These are phyloP conservation scores for Colletotrichum musicola DNA, from an alignment of 2,329 filamentous ascomycete genomes.

Conservation along the genomic window DNA sequence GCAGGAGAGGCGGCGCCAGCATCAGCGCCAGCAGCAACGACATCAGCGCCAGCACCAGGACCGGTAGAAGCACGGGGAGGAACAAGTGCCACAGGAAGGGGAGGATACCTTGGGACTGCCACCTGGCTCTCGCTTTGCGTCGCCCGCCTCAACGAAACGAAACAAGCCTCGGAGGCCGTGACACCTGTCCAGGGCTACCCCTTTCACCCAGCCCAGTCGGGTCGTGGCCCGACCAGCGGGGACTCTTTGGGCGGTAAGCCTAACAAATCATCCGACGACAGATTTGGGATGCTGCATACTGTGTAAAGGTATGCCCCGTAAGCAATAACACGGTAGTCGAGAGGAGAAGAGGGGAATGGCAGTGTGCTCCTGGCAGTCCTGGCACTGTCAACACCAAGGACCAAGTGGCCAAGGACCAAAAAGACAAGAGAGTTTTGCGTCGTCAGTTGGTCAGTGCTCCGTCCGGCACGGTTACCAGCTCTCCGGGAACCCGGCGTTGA, in stretches of 20 bases:
- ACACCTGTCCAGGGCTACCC: slow-evolving; percentile 36
- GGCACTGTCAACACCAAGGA: too few relatives aligned
- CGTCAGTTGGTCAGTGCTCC: slow-evolving; percentile 30
- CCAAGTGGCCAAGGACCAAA: too few relatives aligned
- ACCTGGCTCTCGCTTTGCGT: slow-evolving; percentile 36
- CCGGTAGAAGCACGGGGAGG: too few relatives aligned
- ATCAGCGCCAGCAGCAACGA: slow-evolving; percentile 11
- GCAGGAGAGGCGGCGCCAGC: background rate
- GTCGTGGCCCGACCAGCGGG: slow-evolving; percentile 28
- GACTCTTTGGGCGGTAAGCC: slow-evolving; percentile 12
- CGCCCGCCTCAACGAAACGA: slow-evolving; percentile 39
- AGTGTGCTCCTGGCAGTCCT: too few relatives aligned
- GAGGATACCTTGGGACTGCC: background rate
- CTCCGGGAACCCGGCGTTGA: slow-evolving; percentile 26
- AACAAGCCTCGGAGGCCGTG: slow-evolving; percentile 39
- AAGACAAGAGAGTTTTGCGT: slow-evolving; percentile 10
- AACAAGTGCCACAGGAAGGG: too few relatives aligned
- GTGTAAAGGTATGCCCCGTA: background rate
- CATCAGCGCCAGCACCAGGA: too few relatives aligned
- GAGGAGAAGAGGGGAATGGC: too few relatives aligned
- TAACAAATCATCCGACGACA: slow-evolving; percentile 32
- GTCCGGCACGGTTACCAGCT: slow-evolving; percentile 33
- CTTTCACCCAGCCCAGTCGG: slow-evolving; percentile 27
- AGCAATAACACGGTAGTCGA: too few relatives aligned
- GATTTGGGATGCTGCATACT: background rate